Base-by-base conservation (phyloP, 2,329 filamentous ascomycete genomes). In the Blastomyces gilchristii region DNA sequence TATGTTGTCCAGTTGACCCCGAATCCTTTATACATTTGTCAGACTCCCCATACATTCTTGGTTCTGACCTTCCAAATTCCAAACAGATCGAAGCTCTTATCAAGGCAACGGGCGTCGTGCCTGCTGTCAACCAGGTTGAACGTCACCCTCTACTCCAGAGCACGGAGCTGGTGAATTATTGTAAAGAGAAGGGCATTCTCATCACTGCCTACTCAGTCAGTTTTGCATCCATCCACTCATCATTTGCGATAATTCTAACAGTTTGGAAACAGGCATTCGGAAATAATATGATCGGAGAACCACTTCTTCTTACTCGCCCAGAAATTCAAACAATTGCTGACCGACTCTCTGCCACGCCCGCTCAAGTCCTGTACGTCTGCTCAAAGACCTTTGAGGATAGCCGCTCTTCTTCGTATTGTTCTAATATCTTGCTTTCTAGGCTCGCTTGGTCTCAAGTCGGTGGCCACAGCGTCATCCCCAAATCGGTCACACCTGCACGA, bases 111-210 rank as follows among this genome's bases (percentile, higher is more conserved):
- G 74, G 74, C 52, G 81, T 89, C 67, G 76, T 84, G 1, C 86
- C 86, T 0, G 83, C 83, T 1, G 81, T 82, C 68, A 88, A 89
- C 74, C 86, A 89, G 75, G 84, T 89, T 66, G 86, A 89, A 72
- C 84, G 84, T 60, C 85, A 89, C 72, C 85, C 86, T 1, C 87
- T 87, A 69, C 78, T 89, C 12, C 86, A 87, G 71, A 86, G 84
- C 70, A 75, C 76, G 1, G 77, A 82, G 22, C 75, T 89, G 37
- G 73, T 86, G 8, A 76, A 80, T 16, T 85, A 81, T 73, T 85
- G 81, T 75, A 74, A 81, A 61, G 72, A 79, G 66, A 82, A 87
- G 72, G 78, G 78, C 65, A 87, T 88, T 65, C 77, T 83, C 64
- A 73, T 87, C 57, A 82, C 84, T 68, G 85, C 85, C 4, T 88